Percentiles rank a stretch among this genome's conserved stretches.
These are phyloP conservation scores for Pseudogymnoascus sp. DNA, from an alignment of 2,329 filamentous ascomycete species.

Conservation along the genomic window DNA sequence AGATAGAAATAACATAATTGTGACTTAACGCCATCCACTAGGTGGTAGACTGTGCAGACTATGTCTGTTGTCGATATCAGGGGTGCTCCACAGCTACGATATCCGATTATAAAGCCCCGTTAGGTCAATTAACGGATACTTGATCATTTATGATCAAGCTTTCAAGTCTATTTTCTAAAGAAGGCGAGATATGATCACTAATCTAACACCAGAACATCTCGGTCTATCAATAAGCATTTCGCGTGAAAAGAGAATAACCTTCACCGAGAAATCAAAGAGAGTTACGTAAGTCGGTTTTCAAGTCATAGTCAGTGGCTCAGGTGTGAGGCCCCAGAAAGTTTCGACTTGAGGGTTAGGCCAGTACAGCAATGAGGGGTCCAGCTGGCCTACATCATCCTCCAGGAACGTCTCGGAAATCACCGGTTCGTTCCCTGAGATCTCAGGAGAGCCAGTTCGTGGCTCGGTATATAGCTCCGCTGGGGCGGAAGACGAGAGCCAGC, in stretches of 20 bases:
- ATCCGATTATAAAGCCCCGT: neutral
- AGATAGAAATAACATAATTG: neutral
- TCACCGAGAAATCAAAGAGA: neutral
- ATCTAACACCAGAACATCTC: neutral
- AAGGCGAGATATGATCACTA: neutral
- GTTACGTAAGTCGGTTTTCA: neutral
- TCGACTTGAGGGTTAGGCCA: neutral
- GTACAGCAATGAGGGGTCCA: neutral
- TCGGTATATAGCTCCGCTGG: neutral
- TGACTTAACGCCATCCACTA: neutral
- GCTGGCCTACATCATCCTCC: neutral
- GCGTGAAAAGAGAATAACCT: neutral
- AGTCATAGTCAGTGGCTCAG: neutral
- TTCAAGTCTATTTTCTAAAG: neutral
- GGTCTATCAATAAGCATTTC: neutral
- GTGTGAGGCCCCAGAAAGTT: neutral
- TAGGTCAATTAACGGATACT: neutral
- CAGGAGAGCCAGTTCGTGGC: neutral
- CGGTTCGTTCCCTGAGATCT: neutral
- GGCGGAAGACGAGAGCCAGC: neutral
- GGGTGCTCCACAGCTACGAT: neutral
- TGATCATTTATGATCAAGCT: neutral
- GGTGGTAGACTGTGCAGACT: neutral
- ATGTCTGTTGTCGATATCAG: neutral
- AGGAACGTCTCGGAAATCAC: neutral